phyloP scores from a whole-genome alignment of 768 basidiomycete genomes.

The Rhizopogon roseolus region DNA sequence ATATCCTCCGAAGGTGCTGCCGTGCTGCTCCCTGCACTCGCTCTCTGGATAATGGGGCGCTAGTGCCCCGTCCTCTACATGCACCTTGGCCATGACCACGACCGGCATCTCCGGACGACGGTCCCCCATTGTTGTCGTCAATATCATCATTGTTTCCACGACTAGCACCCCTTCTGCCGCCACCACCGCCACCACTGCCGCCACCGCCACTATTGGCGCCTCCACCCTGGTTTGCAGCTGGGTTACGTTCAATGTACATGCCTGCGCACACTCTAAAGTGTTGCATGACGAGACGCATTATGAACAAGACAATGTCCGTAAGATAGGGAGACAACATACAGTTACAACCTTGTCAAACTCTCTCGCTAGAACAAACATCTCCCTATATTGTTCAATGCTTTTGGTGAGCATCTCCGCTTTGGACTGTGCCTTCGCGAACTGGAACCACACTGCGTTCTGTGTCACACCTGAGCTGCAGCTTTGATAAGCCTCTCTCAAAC shows the following conservation, averaged over 20 bases:
- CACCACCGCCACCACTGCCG: conserved; percentile 29
- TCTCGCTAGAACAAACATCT: conserved; percentile 77
- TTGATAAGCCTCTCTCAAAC: conserved; percentile 85
- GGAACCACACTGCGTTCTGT: conserved; percentile 92
- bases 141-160: conserved; percentile 24
- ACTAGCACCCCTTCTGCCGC: conserved; percentile 29
- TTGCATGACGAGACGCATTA: neutral
- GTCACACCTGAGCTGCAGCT: conserved; percentile 91
- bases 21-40: conserved; percentile 19
- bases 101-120: conserved; percentile 21
- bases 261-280: conserved; percentile 51
- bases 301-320: conserved; percentile 3
- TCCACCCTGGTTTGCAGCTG: conserved; percentile 26
- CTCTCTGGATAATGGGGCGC: conserved; percentile 15
- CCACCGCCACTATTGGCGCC: conserved; percentile 33
- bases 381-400: conserved; percentile 85
- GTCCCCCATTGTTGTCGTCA: conserved; percentile 20
- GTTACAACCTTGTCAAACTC: conserved; percentile 71
- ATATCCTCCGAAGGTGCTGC: conserved; percentile 13
- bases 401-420: conserved; percentile 82
- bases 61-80: conserved; percentile 9
- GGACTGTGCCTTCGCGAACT: conserved; percentile 79
- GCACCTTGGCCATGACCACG: conserved; percentile 14
- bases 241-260: conserved; percentile 47
- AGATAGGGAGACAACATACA: conserved; percentile 35